Conservation (phyloP, 2,329 filamentous ascomycete genomes). For the Ophiostoma novo-ulmi region DNA sequence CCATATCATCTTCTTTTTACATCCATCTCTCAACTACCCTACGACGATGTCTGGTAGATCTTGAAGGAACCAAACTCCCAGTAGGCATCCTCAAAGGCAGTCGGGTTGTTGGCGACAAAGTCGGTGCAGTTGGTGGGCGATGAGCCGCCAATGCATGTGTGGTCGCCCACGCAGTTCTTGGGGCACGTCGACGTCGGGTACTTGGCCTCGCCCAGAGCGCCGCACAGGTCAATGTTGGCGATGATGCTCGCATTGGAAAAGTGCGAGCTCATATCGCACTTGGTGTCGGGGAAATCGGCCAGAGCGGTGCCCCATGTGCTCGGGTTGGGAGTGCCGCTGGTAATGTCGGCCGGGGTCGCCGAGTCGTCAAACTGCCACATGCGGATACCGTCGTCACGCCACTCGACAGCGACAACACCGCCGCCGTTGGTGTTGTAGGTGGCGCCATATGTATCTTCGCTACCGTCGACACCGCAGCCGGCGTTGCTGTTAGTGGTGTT, state of each 20-base stretch:
- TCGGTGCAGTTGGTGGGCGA: slow-evolving; percentile 50
- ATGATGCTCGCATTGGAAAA: slow-evolving; percentile 63
- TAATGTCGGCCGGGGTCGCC: slow-evolving; percentile 49
- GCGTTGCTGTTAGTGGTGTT: slow-evolving; percentile 43
- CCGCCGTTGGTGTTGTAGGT: slow-evolving; percentile 51
- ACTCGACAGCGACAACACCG: slow-evolving; percentile 58
- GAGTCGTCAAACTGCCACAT: slow-evolving; percentile 55
- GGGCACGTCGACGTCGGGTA: slow-evolving; percentile 44
- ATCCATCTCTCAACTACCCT: not conserved
- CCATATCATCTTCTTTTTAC: not conserved
- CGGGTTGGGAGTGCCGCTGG: slow-evolving; percentile 49
- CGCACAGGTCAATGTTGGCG: slow-evolving; percentile 62
- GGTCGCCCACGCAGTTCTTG: slow-evolving; percentile 25
- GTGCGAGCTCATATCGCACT: slow-evolving; percentile 54
- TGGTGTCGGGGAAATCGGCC: slow-evolving; percentile 60
- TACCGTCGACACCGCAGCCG: slow-evolving; percentile 52
- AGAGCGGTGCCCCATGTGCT: slow-evolving; percentile 56
- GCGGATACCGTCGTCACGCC: slow-evolving; percentile 56
- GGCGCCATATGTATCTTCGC: slow-evolving; percentile 44
- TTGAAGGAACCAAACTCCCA: slow-evolving; percentile 61
- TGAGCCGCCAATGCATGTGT: slow-evolving; percentile 28
- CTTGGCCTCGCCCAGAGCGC: slow-evolving; percentile 46
- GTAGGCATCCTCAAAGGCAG: slow-evolving; percentile 53
- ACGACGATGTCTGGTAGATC: slow-evolving; percentile 45
- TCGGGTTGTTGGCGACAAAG: slow-evolving; percentile 53